These are phyloP conservation scores for Posidonia australis DNA, from an alignment of 106 monocot species.

Conservation along the genomic window DNA sequence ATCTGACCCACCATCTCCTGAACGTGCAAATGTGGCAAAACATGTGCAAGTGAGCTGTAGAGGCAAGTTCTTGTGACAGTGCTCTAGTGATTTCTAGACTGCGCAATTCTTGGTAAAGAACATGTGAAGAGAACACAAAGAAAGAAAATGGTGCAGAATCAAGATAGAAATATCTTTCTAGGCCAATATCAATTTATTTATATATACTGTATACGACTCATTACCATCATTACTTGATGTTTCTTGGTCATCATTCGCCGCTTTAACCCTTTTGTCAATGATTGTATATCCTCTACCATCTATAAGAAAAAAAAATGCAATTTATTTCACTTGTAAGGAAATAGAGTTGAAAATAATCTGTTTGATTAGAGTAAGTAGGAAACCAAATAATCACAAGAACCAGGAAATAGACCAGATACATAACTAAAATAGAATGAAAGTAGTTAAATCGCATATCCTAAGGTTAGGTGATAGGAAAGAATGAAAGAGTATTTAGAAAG, in stretches of 20 bases:
- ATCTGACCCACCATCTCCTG: constrained; percentile 67
- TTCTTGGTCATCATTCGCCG: constrained; percentile 21
- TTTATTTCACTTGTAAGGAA: background rate
- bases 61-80: constrained; percentile 22
- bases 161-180: background rate
- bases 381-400: no score
- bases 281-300: constrained; percentile 50
- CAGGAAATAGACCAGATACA: background rate
- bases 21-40: constrained; percentile 47
- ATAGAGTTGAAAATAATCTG: background rate
- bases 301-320: constrained; percentile 17
- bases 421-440: no score
- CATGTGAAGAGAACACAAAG: background rate
- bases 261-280: constrained; percentile 55
- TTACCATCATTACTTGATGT: constrained; percentile 40
- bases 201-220: constrained; percentile 7
- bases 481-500: background rate
- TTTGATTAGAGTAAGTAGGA: no score
- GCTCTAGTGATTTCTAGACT: constrained; percentile 18
- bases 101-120: constrained; percentile 11
- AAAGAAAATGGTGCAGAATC: background rate
- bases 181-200: background rate
- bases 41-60: constrained; percentile 48
- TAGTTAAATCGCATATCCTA: background rate
- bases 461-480: background rate